Evolutionary conservation across 345 rosid species (phyloP).

Genomic region (Psidium guajava): DNA sequence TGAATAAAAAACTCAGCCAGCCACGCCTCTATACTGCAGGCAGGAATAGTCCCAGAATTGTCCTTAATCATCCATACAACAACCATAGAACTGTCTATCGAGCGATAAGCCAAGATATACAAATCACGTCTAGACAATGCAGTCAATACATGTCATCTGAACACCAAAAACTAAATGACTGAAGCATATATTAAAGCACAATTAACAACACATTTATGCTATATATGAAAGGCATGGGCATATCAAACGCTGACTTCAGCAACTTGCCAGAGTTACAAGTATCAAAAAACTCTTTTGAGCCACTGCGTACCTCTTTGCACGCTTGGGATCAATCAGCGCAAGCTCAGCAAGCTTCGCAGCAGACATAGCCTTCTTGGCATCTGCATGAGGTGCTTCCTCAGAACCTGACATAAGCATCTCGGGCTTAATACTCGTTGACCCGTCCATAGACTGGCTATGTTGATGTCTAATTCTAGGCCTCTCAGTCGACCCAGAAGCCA

Average conservation of each 20-base stretch:
- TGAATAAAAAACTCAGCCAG: not conserved
- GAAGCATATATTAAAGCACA: not conserved
- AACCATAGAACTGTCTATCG: not conserved
- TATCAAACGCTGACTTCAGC: not conserved
- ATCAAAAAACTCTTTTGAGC: not conserved
- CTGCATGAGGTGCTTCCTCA: conserved; percentile 47
- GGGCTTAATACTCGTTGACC: conserved; percentile 64
- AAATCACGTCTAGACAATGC: not conserved
- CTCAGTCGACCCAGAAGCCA: conserved; percentile 22
- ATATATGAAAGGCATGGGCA: not conserved
- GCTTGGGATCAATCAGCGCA: conserved; percentile 92
- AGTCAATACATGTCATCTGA: not conserved
- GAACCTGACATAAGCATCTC: conserved; percentile 81
- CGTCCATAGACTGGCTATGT: conserved; percentile 95
- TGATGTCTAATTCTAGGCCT: conserved; percentile 92
- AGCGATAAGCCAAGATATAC: not conserved
- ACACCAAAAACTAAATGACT: not conserved
- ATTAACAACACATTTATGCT: not conserved
- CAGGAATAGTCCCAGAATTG: not conserved
- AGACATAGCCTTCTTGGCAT: conserved; percentile 82
- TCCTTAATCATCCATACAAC: not conserved
- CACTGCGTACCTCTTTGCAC: conserved; percentile 79
- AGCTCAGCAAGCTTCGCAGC: conserved; percentile 98
- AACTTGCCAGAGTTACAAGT: not conserved
- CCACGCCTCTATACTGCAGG: not conserved